Base-by-base conservation (phyloP, 371 early-diverging fungal species). In the Mucor sp. region DNA sequence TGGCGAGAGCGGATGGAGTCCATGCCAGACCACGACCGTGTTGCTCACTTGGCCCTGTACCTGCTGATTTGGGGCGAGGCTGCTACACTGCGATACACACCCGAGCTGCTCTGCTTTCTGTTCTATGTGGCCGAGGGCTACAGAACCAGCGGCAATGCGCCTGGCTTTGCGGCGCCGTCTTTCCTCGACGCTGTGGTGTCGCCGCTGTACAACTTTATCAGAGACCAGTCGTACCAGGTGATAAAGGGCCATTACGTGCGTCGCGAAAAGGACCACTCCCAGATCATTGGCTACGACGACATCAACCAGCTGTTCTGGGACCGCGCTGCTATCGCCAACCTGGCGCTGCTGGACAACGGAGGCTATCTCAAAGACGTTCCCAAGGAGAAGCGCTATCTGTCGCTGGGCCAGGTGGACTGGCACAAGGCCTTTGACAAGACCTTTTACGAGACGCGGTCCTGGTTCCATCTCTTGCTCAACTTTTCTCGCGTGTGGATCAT, bases 41-140 rank as follows among this genome's bases (percentile, higher is more conserved):
- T 89, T 6, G 84, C 87, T 2, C 94, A 95, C 56, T 68, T 96
- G 1, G 91, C 92, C 0, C 84, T 95, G 37, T 95, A 88, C 74
- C 77, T 94, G 58, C 74, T 93, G 21, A 83, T 96, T 32, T 96
- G 96, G 96, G 95, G 94, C 25, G 96, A 96, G 74, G 93, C 94
- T 4, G 82, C 92, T 1, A 90, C 88, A 23, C 62, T 96, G 57
- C 88, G 96, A n/a, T 93, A 90, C 74, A 81, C 84, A 2, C 87
- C 94, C 9, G 95, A 95, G 81, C 81, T 86, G 44, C 78, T 96
- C 21, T 93, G 94, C 70, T 95, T 95, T 68, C 41, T 95, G 6
- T 95, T 89, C 74, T 91, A 92, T 74, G 71, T 89, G 3, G 94
- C 95, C 0, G 79, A 87, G 28, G 88, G 89, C 25, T 86, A 87